phyloP scores from a whole-genome alignment of 129 eudicot species.

The Lactuca sativa region DNA sequence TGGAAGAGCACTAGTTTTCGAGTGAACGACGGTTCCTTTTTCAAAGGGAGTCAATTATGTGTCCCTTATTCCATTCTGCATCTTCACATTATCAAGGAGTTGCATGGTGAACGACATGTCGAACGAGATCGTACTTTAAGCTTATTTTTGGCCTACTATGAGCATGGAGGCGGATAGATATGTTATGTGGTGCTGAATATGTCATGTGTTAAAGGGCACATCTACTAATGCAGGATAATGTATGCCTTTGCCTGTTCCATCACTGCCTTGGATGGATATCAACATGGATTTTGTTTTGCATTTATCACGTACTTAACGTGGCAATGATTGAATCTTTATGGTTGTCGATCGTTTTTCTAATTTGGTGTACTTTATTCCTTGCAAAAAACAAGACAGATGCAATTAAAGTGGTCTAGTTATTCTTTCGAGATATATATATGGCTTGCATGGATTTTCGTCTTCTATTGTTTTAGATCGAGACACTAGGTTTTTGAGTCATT shows the following conservation, averaged over 20 bases:
- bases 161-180: neutral
- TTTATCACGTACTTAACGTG: neutral
- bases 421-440: neutral
- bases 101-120: neutral
- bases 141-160: neutral
- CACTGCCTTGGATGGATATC: too few relatives aligned
- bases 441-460: neutral
- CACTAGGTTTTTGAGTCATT: too few relatives aligned
- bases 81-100: neutral
- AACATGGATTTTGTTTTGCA: neutral
- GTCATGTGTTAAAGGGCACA: too few relatives aligned
- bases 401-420: neutral
- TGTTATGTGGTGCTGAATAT: too few relatives aligned
- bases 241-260: too few relatives aligned
- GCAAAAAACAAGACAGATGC: neutral
- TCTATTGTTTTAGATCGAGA: neutral
- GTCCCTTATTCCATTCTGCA: neutral
- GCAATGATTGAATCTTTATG: conserved; percentile 5
- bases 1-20: neutral
- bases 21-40: neutral
- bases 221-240: too few relatives aligned
- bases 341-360: conserved; percentile 8
- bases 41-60: neutral
- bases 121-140: neutral
- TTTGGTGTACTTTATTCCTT: neutral